Base-by-base conservation (phyloP, 768 basidiomycete genomes). In the Boletus rex-veris region DNA sequence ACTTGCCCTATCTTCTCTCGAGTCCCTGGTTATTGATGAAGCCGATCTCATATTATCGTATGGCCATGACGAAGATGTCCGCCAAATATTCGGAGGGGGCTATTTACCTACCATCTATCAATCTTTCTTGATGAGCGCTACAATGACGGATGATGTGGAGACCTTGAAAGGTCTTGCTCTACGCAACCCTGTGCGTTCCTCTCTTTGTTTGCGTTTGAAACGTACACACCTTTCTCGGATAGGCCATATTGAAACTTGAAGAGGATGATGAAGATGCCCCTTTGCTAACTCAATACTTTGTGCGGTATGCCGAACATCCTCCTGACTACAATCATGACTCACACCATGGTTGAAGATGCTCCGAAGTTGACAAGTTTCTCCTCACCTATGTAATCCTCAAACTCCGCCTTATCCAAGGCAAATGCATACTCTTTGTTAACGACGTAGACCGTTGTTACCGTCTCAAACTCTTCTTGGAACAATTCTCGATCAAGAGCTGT, bases 11-110 rank as follows among this genome's bases (percentile, higher is more conserved):
- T 64, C 79, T 12, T 77, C 80, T 1, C 73, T 98, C 30, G 89
- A 92, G 43, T 88, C 90, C 5, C 82, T 99, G 16, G 89, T 96
- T 28, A 95, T 99, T 53, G 97, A 99, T 67, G 97, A 99, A 73
- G 97, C 97, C 21, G 97, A 98, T 67, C 82, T 98, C 36, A 90
- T 99, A 48, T 78, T 99, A 18, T 98, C 95, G 0, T 99, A 98
- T 67, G 97, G 97, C 3, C 92, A 98, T 59, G 89, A 94, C 56
- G 90, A 94, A 64, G 92, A 94, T 55, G 81, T 95, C 42, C 82
- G 85, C 26, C 81, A 85, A 54, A 79, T 85, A 42, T 85, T 88
- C 57, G 78, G 72, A 51, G 90, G 83, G 44, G 80, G 77, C 40
- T 86, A 81, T 69, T 80, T 89, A 30, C 92, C 88, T 49, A 88